Percentiles rank a stretch among this genome's conserved stretches.
These are phyloP conservation scores for Piper longum DNA, from an alignment of 164 flowering plant species.

Conservation along the genomic window DNA sequence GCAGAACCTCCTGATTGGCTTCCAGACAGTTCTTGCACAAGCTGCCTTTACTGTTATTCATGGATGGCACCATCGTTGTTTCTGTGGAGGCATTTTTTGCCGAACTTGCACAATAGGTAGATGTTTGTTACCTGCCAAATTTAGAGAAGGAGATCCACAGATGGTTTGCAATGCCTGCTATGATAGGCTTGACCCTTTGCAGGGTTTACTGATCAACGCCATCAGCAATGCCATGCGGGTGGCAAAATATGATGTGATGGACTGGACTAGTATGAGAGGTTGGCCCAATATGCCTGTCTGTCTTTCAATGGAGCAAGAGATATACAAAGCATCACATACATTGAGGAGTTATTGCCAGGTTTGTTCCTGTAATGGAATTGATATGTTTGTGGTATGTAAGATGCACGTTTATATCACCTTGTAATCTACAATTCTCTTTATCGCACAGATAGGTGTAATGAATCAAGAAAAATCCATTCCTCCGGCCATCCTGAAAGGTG, in stretches of 20 bases:
- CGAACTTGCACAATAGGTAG: constrained; percentile 72
- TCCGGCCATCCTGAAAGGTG: constrained; percentile 62
- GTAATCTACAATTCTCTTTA: constrained; percentile 3
- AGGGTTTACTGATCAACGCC: constrained; percentile 51
- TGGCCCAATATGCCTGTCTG: constrained; percentile 95
- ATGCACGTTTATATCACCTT: neutral
- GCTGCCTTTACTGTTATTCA: constrained; percentile 76
- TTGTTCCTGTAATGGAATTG: neutral
- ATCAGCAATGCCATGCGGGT: constrained; percentile 77
- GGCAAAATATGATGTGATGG: constrained; percentile 85
- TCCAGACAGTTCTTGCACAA: constrained; percentile 61
- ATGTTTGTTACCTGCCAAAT: constrained; percentile 79
- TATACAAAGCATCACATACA: constrained; percentile 64
- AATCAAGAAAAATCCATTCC: constrained; percentile 84
- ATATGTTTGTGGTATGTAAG: too few relatives aligned
- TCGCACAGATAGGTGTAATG: constrained; percentile 51
- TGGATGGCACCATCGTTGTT: constrained; percentile 93
- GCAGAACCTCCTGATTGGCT: constrained; percentile 94
- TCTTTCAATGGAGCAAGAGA: constrained; percentile 83
- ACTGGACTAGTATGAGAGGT: constrained; percentile 77
- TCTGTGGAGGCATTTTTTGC: constrained; percentile 91
- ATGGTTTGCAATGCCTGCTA: constrained; percentile 89
- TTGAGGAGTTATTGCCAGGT: constrained; percentile 78
- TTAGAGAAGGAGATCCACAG: constrained; percentile 84
- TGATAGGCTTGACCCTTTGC: constrained; percentile 86